Evolutionary conservation across 106 monocot genomes (phyloP).

Genomic region (Platanthera zijinensis): DNA sequence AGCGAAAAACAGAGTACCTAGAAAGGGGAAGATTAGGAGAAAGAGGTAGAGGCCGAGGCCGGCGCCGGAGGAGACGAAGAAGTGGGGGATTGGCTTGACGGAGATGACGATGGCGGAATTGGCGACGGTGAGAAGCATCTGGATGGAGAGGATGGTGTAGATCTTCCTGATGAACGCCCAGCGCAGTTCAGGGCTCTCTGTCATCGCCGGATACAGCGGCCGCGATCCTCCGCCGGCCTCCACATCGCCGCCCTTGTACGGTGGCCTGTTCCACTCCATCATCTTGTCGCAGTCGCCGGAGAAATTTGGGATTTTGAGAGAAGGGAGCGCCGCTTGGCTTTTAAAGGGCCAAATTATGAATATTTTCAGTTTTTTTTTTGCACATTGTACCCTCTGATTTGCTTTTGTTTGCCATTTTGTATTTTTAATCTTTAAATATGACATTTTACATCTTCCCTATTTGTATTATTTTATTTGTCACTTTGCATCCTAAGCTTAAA

Average conservation of each 20-base stretch:
- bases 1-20: constrained; percentile 27
- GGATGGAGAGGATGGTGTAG: constrained; percentile 67
- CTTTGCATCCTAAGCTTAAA: no score
- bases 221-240: constrained; percentile 34
- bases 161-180: constrained; percentile 90
- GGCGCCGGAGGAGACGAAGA: constrained; percentile 52
- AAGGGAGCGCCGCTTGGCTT: neutral
- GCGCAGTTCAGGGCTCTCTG: constrained; percentile 64
- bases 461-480: no score
- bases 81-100: constrained; percentile 48
- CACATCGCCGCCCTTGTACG: constrained; percentile 31
- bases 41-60: constrained; percentile 73
- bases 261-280: constrained; percentile 7
- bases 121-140: constrained; percentile 59
- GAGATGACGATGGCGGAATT: constrained; percentile 59
- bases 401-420: no score
- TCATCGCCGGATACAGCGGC: constrained; percentile 78
- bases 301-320: neutral
- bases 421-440: no score
- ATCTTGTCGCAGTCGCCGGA: neutral
- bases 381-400: no score
- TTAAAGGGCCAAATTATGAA: no score
- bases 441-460: no score
- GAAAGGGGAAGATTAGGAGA: constrained; percentile 52
- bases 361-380: no score